These are phyloP conservation scores for Malassezia restricta DNA, from an alignment of 1,284 basidiomycete genomes.

Conservation along the genomic window DNA sequence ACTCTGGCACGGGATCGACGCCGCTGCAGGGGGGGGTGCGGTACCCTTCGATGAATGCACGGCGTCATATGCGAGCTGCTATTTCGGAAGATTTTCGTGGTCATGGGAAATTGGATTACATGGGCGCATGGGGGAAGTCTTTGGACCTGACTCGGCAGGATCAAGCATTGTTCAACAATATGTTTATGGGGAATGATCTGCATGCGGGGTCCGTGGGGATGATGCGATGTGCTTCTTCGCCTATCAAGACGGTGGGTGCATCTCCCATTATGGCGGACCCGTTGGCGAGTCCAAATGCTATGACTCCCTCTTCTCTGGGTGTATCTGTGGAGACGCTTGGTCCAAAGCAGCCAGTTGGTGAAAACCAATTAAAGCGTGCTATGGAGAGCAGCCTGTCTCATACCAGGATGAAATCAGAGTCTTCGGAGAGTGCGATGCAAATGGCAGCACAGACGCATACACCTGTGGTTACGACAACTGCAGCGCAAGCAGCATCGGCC, in stretches of 20 bases:
- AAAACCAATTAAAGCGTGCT: too few relatives aligned
- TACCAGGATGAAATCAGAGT: background rate
- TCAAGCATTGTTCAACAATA: background rate
- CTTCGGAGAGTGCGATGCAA: background rate
- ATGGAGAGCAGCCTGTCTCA: background rate
- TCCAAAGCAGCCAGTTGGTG: too few relatives aligned
- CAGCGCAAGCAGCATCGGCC: constrained; percentile 82
- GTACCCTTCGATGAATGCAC: background rate
- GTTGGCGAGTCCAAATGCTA: too few relatives aligned
- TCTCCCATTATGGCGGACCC: too few relatives aligned
- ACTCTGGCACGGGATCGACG: background rate
- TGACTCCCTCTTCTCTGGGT: too few relatives aligned
- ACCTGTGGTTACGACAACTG: constrained; percentile 65
- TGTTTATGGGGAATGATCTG: background rate
- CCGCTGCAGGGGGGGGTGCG: background rate
- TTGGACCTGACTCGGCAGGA: background rate
- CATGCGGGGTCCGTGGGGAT: background rate
- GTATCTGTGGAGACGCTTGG: too few relatives aligned
- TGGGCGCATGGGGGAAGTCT: background rate
- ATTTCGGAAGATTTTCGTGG: constrained; percentile 12
- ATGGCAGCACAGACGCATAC: constrained; percentile 13
- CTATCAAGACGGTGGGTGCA: background rate
- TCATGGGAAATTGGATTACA: background rate
- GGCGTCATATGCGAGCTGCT: constrained; percentile 10
- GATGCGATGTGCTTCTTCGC: background rate